phyloP scores from a whole-genome alignment of 2,329 filamentous ascomycete genomes.

The Grosmannia clavigera region DNA sequence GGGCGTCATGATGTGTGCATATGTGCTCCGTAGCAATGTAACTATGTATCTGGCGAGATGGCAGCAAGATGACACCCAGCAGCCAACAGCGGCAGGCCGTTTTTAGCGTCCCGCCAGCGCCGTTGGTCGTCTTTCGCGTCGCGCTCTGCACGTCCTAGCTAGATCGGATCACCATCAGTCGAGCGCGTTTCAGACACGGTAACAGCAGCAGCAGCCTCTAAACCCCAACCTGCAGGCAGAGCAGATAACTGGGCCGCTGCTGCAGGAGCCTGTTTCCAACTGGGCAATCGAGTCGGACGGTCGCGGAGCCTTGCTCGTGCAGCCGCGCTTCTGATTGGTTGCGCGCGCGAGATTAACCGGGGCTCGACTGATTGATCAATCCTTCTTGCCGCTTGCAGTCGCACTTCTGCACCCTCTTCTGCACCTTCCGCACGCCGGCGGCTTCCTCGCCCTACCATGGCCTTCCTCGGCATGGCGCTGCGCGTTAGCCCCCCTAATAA shows the following conservation, averaged over 20 bases:
- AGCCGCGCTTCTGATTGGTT: background rate
- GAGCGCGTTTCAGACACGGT: background rate
- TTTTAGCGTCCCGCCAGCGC: background rate
- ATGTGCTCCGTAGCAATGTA: background rate
- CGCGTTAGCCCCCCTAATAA: background rate
- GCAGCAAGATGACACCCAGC: background rate
- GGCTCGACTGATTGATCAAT: background rate
- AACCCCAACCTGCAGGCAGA: background rate
- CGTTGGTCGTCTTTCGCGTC: background rate
- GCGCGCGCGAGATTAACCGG: constrained; percentile 1
- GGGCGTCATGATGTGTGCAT: background rate
- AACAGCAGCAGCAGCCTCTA: background rate
- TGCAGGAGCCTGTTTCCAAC: background rate
- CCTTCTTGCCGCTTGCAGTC: constrained; percentile 7
- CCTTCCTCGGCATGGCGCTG: background rate
- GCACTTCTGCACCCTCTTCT: background rate
- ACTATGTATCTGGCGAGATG: background rate
- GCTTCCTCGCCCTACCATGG: background rate
- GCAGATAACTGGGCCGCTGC: background rate
- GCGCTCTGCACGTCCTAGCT: background rate
- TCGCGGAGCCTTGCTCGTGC: background rate
- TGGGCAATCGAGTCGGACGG: background rate
- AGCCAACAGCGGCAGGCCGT: background rate
- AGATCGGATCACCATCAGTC: background rate
- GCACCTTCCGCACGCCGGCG: background rate